Base-by-base conservation (phyloP, 176 grass and related monocot species). In the Ananas comosus region DNA sequence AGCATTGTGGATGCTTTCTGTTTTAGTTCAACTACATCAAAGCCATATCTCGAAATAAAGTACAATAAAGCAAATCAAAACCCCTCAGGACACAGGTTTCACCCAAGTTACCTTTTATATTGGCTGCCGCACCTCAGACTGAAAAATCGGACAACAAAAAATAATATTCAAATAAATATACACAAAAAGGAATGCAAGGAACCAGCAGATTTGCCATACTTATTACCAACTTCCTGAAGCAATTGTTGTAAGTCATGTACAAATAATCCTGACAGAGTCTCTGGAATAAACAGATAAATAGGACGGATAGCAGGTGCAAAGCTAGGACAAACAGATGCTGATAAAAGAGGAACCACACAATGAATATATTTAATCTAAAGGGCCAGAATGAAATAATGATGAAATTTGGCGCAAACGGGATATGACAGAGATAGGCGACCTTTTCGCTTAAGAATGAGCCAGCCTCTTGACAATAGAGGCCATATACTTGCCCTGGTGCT, bases 401-500 rank as follows among this genome's bases (percentile, higher is more conserved):
- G 51, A 68, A 58, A 52, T 42, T 76, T 88, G 49, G 50, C 54
- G 78, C 82, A 76, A 70, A 76, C 68, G 72, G 48, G 12, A 63
- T 50, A 68, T 51, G 22, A 53, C 19, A 75, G 19, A 63, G 47
- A 65, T 57, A 76, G 63, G 52, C 52, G 57, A 72, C 64, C n/a
- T 61, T 18, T 61, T 61, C 56, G 10, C 56, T 84, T 52, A 80
- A 49, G 25, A 75, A 64, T 72, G 80, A 6, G 53, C 71, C 3
- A 87, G 85, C 69, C 82, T 87, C 50, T 92, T 88, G 66, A 92
- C 71, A 13, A 92, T 88, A 57, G 86, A 81, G 49, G 86, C 80
- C 90, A 92, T 92, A 83, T 92, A 86, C 67, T 92, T 88, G 77
- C 90, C 90, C 74, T 92, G 90, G 83, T 92, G 90, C 85, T 92